Base-by-base conservation (phyloP, 2,329 filamentous ascomycete species). In the Trichoderma cornu-damae region DNA sequence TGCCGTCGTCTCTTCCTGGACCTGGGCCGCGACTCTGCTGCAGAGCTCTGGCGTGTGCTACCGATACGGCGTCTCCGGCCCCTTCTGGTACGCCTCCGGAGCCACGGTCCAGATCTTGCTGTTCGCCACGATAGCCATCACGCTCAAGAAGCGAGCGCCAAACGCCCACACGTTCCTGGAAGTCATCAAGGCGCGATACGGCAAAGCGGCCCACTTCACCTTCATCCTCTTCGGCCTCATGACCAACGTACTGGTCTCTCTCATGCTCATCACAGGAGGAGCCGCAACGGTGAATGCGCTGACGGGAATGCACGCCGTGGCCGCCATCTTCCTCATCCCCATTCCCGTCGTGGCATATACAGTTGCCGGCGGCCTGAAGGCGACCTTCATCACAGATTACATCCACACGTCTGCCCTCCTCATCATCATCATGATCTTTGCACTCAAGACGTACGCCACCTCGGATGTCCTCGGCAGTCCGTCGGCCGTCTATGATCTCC, bases 1-100 rank as follows among this genome's bases (percentile, higher is more conserved):
- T 4, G 91, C 90, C 14, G 91, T 96, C n/a, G 90, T 96, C 3
- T 92, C 88, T 14, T 91, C 87, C 4, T 96, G 92, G 91, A 96
- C 91, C 0, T 96, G 90, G 90, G 90, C 90, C 0, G 90, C 89
- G 20, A 94, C 89, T 0, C 77, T 93, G 1, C 78, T 94, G 2
- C 89, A 94, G 67, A 88, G 84, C 1, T 86, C 88, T 1, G 83
- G 85, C n/a, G 88, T 96, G 16, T 89, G 89, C 61, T 96, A 96
- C 71, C 78, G 83, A 61, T 93, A 93, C 67, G 88, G 85, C 11
- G 79, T 88, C 37, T 79, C 81, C 0, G 84, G 83, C 12, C 75
- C 75, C 8, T 79, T 80, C 44, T 83, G 79, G 80, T 86, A 86
- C 66, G 83, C 81, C 1, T 80, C 77, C 1, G 82, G 86, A n/a